Evolutionary conservation across 495 filamentous ascomycete species (phyloP).

Genomic region (Penicillium fimorum): DNA sequence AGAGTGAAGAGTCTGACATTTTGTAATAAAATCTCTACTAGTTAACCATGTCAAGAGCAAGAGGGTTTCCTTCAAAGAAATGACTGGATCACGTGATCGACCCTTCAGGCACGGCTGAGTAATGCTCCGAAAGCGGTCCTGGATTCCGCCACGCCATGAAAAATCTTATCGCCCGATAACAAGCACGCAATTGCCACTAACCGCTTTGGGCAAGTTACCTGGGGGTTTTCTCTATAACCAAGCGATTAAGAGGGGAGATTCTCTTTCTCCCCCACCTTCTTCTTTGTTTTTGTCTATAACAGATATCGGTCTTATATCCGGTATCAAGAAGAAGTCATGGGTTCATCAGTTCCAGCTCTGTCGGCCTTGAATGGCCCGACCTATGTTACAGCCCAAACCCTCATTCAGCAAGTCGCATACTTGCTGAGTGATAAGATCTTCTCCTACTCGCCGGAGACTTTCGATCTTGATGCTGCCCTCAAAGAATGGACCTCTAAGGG

Average conservation of each 20-base stretch:
- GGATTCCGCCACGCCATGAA: slow-evolving; percentile 24
- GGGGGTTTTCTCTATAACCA: slow-evolving; percentile 37
- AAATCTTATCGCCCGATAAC: slow-evolving; percentile 10
- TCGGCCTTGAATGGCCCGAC: slow-evolving; percentile 79
- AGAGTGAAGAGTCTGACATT: background rate
- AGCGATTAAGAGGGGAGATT: slow-evolving; percentile 12
- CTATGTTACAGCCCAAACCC: slow-evolving; percentile 84
- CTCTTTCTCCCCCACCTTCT: slow-evolving; percentile 25
- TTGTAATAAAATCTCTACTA: background rate
- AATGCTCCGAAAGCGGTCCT: slow-evolving; percentile 21
- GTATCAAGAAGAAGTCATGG: slow-evolving; percentile 39
- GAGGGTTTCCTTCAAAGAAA: too few species aligned
- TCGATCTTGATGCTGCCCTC: slow-evolving; percentile 80
- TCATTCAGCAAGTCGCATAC: slow-evolving; percentile 95
- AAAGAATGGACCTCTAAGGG: slow-evolving; percentile 66
- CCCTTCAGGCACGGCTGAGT: background rate
- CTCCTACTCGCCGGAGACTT: slow-evolving; percentile 90
- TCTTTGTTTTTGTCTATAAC: slow-evolving; percentile 27
- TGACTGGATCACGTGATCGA: too few species aligned
- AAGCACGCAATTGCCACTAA: slow-evolving; percentile 39
- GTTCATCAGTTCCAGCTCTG: slow-evolving; percentile 34
- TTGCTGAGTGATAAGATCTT: slow-evolving; percentile 93
- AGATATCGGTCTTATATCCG: slow-evolving; percentile 25
- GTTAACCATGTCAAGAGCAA: too few species aligned
- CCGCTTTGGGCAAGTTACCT: slow-evolving; percentile 32